These are phyloP conservation scores for Colletotrichum sidae DNA, from an alignment of 2,329 filamentous ascomycete genomes.

Conservation along the genomic window DNA sequence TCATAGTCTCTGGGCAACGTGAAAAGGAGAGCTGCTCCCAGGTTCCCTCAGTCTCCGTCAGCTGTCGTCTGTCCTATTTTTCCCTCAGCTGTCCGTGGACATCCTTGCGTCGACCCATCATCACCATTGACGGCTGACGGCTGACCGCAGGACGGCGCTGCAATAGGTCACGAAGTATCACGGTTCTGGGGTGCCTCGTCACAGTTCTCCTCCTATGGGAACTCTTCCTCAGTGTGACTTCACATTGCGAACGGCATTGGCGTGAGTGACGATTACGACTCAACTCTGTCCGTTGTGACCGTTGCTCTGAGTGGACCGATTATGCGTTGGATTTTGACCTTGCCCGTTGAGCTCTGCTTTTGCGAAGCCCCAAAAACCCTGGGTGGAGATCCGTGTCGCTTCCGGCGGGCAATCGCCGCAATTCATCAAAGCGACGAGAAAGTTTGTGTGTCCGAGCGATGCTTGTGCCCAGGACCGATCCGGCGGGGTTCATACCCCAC, in stretches of 20 bases:
- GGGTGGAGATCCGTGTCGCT: conserved; percentile 12
- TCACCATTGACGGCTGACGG: background rate
- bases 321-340: conserved; percentile 18
- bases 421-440: conserved; percentile 31
- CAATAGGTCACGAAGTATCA: conserved; percentile 31
- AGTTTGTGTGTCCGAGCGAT: conserved; percentile 25
- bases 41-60: conserved; percentile 17
- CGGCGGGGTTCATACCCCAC: conserved; percentile 1
- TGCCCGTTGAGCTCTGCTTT: conserved; percentile 16
- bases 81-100: conserved; percentile 2
- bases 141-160: conserved; percentile 32
- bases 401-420: conserved; percentile 13
- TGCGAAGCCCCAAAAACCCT: conserved; percentile 17
- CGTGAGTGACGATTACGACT: conserved; percentile 26
- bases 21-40: conserved; percentile 31
- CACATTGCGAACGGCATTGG: conserved; percentile 30
- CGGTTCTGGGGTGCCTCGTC: conserved; percentile 15
- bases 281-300: conserved; percentile 27
- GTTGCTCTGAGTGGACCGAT: conserved; percentile 16
- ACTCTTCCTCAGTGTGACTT: conserved; percentile 33
- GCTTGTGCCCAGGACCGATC: conserved; percentile 11
- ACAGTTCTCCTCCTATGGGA: conserved; percentile 33
- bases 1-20: conserved; percentile 17
- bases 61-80: conserved; percentile 7
- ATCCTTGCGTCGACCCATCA: conserved; percentile 29